A percentile compares a stretch with the other conserved stretches of the same genome.
phyloP scores from a whole-genome alignment of 1,139 yeast genomes.

The Magnusiomyces suaveolens region DNA sequence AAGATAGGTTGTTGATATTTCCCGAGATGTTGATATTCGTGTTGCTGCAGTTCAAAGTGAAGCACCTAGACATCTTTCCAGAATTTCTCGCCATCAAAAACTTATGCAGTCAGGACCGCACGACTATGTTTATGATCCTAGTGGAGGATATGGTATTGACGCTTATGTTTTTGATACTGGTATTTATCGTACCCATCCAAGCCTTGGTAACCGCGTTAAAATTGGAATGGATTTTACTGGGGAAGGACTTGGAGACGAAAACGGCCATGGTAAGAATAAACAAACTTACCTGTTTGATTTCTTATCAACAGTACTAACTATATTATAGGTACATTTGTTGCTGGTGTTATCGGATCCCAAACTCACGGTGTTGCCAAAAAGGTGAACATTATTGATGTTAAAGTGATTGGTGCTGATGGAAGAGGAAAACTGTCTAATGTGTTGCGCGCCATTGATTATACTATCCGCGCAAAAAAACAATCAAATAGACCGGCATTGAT shows the following conservation, averaged over 20 bases:
- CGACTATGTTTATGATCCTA: slow-evolving; percentile 37
- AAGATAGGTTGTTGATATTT: slow-evolving; percentile 24
- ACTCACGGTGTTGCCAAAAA: slow-evolving; percentile 75
- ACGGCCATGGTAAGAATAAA: slow-evolving; percentile 46
- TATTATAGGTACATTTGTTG: slow-evolving; percentile 61
- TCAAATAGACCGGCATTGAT: slow-evolving; percentile 50
- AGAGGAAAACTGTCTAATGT: slow-evolving; percentile 54
- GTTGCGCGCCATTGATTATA: slow-evolving; percentile 60
- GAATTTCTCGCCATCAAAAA: slow-evolving; percentile 45
- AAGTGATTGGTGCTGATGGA: slow-evolving; percentile 56
- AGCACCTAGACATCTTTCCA: slow-evolving; percentile 62
- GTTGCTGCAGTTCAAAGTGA: slow-evolving; percentile 36
- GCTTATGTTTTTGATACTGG: slow-evolving; percentile 82
- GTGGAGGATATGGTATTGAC: slow-evolving; percentile 45
- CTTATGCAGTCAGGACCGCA: slow-evolving; percentile 29
- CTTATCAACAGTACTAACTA: background rate
- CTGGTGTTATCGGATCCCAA: slow-evolving; percentile 74
- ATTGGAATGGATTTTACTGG: slow-evolving; percentile 53
- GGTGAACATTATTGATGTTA: slow-evolving; percentile 55
- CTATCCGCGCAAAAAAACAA: slow-evolving; percentile 34
- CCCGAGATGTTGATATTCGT: slow-evolving; percentile 24
- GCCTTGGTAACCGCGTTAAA: slow-evolving; percentile 54
- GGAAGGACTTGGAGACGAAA: slow-evolving; percentile 52
- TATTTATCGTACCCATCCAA: slow-evolving; percentile 46
- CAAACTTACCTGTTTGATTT: background rate